These are phyloP conservation scores for Ophiostoma ips DNA, from an alignment of 2,329 filamentous ascomycete genomes.

Conservation along the genomic window DNA sequence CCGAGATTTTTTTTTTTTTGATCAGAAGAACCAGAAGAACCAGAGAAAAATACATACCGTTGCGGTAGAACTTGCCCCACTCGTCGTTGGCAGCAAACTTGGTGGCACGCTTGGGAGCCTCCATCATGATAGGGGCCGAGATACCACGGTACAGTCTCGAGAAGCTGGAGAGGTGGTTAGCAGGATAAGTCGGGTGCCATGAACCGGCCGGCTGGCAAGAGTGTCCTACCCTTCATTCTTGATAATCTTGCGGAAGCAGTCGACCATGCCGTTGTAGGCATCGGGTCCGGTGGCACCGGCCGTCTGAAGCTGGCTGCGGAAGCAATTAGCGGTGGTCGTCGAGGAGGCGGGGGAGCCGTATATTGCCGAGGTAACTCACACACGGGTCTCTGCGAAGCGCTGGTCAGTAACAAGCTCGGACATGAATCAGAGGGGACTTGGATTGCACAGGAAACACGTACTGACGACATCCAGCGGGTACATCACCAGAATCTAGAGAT, in stretches of 20 bases:
- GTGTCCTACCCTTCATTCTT: conserved; percentile 71
- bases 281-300: conserved; percentile 61
- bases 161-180: conserved; percentile 36
- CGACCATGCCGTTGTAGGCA: conserved; percentile 89
- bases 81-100: conserved; percentile 99
- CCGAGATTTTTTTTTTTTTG: too few species aligned
- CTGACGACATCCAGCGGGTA: conserved; percentile 96
- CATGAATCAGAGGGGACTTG: background rate
- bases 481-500: conserved; percentile 70
- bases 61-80: conserved; percentile 91
- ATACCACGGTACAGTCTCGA: conserved; percentile 94
- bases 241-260: conserved; percentile 97
- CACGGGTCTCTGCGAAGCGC: conserved; percentile 11
- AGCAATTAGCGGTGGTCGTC: background rate
- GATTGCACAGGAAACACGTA: conserved; percentile 47
- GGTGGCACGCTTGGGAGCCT: conserved; percentile 50
- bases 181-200: background rate
- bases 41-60: conserved; percentile 20
- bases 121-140: conserved; percentile 91
- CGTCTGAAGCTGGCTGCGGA: conserved; percentile 67
- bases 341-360: conserved; percentile 1
- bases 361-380: conserved; percentile 9
- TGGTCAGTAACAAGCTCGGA: background rate
- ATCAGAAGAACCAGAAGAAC: too few species aligned
- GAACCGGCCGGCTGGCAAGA: background rate